Conservation (phyloP, 805 yeast genomes). For the Wickerhamiella parazyma region DNA sequence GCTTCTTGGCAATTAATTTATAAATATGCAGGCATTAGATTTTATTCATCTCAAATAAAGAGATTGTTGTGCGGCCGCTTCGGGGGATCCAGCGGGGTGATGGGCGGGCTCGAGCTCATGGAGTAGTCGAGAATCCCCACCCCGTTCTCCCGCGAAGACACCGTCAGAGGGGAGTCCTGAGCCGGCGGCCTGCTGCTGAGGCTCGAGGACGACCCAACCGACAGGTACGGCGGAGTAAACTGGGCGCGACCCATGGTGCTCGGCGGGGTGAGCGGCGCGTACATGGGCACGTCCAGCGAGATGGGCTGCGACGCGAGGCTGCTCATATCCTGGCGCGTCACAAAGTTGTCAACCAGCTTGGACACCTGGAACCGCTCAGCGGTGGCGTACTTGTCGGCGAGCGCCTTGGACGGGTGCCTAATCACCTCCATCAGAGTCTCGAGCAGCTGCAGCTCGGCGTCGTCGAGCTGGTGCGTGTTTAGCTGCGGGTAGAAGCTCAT, state of each 20-base stretch:
- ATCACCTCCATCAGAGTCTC: conserved; percentile 26
- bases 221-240: conserved; percentile 10
- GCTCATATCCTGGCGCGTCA: conserved; percentile 23
- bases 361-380: conserved; percentile 24
- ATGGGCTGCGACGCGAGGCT: neutral
- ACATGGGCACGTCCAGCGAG: conserved; percentile 3
- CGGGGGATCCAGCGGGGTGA: conserved; percentile 11
- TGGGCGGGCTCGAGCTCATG: conserved; percentile 9
- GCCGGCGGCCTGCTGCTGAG: conserved; percentile 8
- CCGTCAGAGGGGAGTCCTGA: conserved; percentile 10
- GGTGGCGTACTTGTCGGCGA: conserved; percentile 29
- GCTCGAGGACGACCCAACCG: conserved; percentile 9
- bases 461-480: conserved; percentile 7
- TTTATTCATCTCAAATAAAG: conserved; percentile 4
- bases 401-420: conserved; percentile 25
- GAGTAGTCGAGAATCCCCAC: conserved; percentile 6
- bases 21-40: neutral
- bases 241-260: conserved; percentile 7
- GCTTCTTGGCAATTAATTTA: neutral
- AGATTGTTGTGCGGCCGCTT: conserved; percentile 13
- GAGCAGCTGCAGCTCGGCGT: conserved; percentile 23
- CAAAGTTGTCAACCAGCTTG: conserved; percentile 23
- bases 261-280: conserved; percentile 12
- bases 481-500: conserved; percentile 12
- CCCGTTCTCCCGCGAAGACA: conserved; percentile 2